Base-by-base conservation (phyloP, 1,284 basidiomycete species). In the Gymnopus androsaceus region DNA sequence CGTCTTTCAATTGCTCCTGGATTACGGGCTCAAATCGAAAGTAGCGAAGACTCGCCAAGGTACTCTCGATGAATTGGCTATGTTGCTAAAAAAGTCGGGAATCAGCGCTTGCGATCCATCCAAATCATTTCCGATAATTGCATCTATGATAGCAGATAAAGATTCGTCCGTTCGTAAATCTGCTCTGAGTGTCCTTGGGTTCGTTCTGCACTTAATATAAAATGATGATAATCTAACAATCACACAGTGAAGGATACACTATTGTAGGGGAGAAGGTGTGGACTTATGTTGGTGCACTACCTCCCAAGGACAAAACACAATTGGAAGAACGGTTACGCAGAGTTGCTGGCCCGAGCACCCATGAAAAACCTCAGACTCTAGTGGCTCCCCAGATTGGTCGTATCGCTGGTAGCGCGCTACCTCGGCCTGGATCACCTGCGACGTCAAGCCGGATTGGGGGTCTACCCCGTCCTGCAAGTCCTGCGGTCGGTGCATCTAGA, bases 21-120 rank as follows among this genome's bases (percentile, higher is more conserved):
- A 96, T 45, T 83, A 94, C 66, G 95, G 95, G 6, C 73, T 94
- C 38, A 88, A 86, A 67, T 89, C 90, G 4, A 96, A 96, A 72
- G 92, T 95, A 14, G 88, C 94, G 1, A 94, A 95, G 69, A 90
- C 92, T 6, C 84, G 95, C 17, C 89, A 94, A 69, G 92, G 94
- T 23, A 80, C 88, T 31, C 74, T 95, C 47, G 91, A 93, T 60
- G 94, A 96, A 68, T 75, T 96, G 53, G 88, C 82, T 4, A 78
- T 77, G 49, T 75, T 97, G 36, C 73, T 96, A 60, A 90, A 90
- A 66, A 87, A 88, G 54, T 93, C 90, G 36, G 95, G 95, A 11
- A 83, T 93, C 67, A 83, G 83, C 54, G 88, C 91, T 30, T 93
- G 90, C 63, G 89, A 85, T 52, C 89, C 92, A 2, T 67, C 74